A percentile compares a stretch with the other conserved stretches of the same genome.
Conservation (phyloP, 352 stramenopile species). For the Thalassiosira hispida region DNA sequence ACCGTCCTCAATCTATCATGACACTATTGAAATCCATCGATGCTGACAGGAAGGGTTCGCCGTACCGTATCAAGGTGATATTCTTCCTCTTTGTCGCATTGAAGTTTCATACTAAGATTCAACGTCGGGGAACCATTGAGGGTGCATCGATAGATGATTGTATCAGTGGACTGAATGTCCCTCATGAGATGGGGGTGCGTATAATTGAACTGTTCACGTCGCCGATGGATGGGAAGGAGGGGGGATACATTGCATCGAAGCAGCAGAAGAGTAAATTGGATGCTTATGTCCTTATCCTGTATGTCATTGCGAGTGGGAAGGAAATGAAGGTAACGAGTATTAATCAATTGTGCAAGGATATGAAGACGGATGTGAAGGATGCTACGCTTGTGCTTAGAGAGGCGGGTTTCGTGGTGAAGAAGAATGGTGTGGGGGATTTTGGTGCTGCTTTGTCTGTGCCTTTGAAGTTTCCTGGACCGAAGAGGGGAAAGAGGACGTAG, state of each 20-base stretch:
- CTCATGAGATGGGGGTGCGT: slow-evolving; percentile 49
- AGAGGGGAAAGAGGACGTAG: slow-evolving; percentile 46
- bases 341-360: slow-evolving; percentile 64
- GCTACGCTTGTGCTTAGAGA: slow-evolving; percentile 58
- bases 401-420: slow-evolving; percentile 73
- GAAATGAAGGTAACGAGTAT: slow-evolving; percentile 72
- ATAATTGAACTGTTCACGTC: slow-evolving; percentile 72
- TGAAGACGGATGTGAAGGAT: slow-evolving; percentile 64
- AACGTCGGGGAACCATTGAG: slow-evolving; percentile 12
- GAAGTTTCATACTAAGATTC: slow-evolving; percentile 46
- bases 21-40: slow-evolving; percentile 29
- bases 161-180: slow-evolving; percentile 51
- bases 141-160: slow-evolving; percentile 47
- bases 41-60: slow-evolving; percentile 15
- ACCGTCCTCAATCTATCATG: slow-evolving; percentile 38
- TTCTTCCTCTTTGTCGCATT: slow-evolving; percentile 53
- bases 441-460: slow-evolving; percentile 64
- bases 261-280: slow-evolving; percentile 64
- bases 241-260: slow-evolving; percentile 52
- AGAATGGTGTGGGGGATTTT: slow-evolving; percentile 28
- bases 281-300: slow-evolving; percentile 69
- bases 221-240: slow-evolving; percentile 21
- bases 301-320: slow-evolving; percentile 60
- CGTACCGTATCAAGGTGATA: slow-evolving; percentile 35
- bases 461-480: slow-evolving; percentile 75